Evolutionary conservation across 257 asterid genomes (phyloP).

Genomic region (Petunia axillaris): DNA sequence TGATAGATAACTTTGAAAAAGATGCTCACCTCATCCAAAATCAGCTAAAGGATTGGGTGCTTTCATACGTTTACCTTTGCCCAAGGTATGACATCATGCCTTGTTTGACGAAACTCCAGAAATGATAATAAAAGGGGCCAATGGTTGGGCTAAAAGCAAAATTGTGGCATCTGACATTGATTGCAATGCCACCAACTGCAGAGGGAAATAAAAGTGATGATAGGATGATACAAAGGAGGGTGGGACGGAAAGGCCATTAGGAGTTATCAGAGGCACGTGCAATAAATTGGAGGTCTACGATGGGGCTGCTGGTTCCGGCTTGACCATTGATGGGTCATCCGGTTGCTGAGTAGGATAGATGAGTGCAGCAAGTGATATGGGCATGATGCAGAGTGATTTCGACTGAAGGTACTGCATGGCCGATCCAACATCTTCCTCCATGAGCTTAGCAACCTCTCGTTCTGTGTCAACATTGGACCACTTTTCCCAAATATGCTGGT

Average conservation of each 20-base stretch:
- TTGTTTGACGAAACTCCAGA: slow-evolving; percentile 22
- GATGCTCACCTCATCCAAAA: slow-evolving; percentile 36
- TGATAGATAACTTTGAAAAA: slow-evolving; percentile 39
- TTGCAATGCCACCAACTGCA: slow-evolving; percentile 41
- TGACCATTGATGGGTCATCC: slow-evolving; percentile 51
- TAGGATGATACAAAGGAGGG: slow-evolving; percentile 30
- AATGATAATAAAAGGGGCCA: slow-evolving; percentile 27
- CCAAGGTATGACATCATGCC: slow-evolving; percentile 37
- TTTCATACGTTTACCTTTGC: slow-evolving; percentile 33
- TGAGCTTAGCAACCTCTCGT: slow-evolving; percentile 73
- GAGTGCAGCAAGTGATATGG: slow-evolving; percentile 83
- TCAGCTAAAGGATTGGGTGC: slow-evolving; percentile 33
- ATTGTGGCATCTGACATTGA: slow-evolving; percentile 48
- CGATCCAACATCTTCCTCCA: slow-evolving; percentile 85
- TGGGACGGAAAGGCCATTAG: slow-evolving; percentile 34
- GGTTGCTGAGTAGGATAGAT: slow-evolving; percentile 64
- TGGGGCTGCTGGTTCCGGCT: slow-evolving; percentile 69
- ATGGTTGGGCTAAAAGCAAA: slow-evolving; percentile 32
- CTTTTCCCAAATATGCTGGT: slow-evolving; percentile 78
- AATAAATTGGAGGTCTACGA: slow-evolving; percentile 39
- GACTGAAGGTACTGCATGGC: slow-evolving; percentile 89
- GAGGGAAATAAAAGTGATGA: slow-evolving; percentile 25
- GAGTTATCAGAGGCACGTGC: slow-evolving; percentile 52
- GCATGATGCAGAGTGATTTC: slow-evolving; percentile 92
- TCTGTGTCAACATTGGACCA: slow-evolving; percentile 89